phyloP scores from a whole-genome alignment of 495 filamentous ascomycete species.

The Penicillium silybi region DNA sequence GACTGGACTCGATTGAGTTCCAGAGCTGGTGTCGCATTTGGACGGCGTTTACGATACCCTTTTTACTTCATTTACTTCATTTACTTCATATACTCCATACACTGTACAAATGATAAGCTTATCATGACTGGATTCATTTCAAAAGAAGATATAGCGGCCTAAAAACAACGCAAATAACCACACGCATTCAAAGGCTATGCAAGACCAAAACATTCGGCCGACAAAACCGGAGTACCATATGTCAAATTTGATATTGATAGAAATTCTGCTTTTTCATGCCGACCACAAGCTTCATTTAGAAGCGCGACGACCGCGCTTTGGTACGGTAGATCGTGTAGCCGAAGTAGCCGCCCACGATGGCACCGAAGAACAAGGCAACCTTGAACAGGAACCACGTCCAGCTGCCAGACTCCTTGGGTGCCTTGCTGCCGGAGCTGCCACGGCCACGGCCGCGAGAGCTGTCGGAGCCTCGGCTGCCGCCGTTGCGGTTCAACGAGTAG shows the following conservation, averaged over 20 bases:
- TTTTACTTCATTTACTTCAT: background rate
- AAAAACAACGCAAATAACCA: conserved; percentile 1
- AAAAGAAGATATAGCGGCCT: conserved; percentile 16
- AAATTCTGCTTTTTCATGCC: background rate
- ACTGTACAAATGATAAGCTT: background rate
- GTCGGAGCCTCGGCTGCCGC: conserved; percentile 38
- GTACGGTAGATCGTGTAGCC: conserved; percentile 80
- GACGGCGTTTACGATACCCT: conserved; percentile 1
- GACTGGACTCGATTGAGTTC: background rate
- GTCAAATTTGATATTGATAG: background rate
- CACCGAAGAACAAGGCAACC: conserved; percentile 69
- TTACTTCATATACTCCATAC: background rate
- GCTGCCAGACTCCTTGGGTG: conserved; percentile 53
- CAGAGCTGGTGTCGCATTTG: background rate
- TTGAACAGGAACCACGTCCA: conserved; percentile 95
- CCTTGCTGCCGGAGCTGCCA: conserved; percentile 33
- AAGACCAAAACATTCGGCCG: conserved; percentile 21
- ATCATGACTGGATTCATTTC: conserved; percentile 28
- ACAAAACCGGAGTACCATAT: conserved; percentile 1
- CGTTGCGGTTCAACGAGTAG: conserved; percentile 57
- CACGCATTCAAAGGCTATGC: conserved; percentile 25
- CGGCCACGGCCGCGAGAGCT: conserved; percentile 21
- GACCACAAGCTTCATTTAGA: conserved; percentile 43
- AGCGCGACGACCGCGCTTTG: conserved; percentile 70
- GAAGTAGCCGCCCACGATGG: conserved; percentile 68